A percentile compares a stretch with the other conserved stretches of the same genome.
Evolutionary conservation across 495 filamentous ascomycete species (phyloP).

Genomic region (Neurospora sp.): DNA sequence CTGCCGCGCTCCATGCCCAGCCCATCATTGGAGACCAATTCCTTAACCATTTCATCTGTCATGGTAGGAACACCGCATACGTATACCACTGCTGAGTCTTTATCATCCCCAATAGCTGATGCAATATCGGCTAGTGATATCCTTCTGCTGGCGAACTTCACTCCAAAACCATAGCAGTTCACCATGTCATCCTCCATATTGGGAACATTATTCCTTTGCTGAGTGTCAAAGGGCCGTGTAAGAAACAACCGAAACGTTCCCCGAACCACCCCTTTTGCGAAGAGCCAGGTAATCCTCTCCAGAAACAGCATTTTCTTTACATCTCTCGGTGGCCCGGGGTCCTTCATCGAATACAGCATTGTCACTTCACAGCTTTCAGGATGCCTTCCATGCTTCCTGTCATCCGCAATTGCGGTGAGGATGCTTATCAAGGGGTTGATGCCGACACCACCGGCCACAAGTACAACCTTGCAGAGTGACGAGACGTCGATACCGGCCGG

Average conservation of each 20-base stretch:
- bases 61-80: slow-evolving; percentile 71
- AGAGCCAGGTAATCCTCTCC: slow-evolving; percentile 27
- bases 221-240: slow-evolving; percentile 10
- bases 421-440: slow-evolving; percentile 59
- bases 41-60: slow-evolving; percentile 69
- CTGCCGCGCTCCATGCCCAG: slow-evolving; percentile 44
- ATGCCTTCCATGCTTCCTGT: background rate
- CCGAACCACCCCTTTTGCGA: slow-evolving; percentile 16
- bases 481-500: slow-evolving; percentile 33
- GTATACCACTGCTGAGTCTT: slow-evolving; percentile 52
- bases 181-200: slow-evolving; percentile 11
- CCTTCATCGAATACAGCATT: slow-evolving; percentile 33
- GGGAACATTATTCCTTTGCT: background rate
- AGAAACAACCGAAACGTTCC: slow-evolving; percentile 28
- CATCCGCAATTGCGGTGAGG: slow-evolving; percentile 26
- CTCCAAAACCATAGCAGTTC: slow-evolving; percentile 9
- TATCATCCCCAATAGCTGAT: slow-evolving; percentile 36
- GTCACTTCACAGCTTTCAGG: background rate
- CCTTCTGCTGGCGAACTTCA: slow-evolving; percentile 36
- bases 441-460: slow-evolving; percentile 77
- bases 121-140: slow-evolving; percentile 43
- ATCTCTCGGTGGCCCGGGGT: slow-evolving; percentile 14
- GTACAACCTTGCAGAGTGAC: slow-evolving; percentile 47
- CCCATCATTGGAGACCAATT: slow-evolving; percentile 30
- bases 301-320: slow-evolving; percentile 33